A percentile compares a stretch with the other conserved stretches of the same genome.
Conservation (phyloP, 2,329 filamentous ascomycete species). For the Aspergillus persii region DNA sequence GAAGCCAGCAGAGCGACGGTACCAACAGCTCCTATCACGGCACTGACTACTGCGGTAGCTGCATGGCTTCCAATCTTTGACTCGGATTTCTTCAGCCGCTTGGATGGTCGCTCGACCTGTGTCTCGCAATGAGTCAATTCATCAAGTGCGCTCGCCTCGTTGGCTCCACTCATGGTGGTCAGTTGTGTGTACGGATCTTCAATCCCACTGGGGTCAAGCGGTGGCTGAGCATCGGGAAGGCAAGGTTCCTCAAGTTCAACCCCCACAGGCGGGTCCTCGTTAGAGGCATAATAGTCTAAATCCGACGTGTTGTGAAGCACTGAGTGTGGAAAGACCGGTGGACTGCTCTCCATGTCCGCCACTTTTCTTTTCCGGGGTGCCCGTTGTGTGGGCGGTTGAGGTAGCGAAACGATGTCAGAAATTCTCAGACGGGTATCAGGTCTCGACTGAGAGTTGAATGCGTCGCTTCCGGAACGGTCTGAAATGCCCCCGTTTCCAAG, state of each 20-base stretch:
- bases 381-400: not conserved
- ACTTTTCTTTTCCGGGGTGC: constrained; percentile 30
- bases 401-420: not conserved
- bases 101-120: constrained; percentile 22
- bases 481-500: not conserved
- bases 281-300: not conserved
- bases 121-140: constrained; percentile 14
- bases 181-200: constrained; percentile 6
- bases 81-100: constrained; percentile 27
- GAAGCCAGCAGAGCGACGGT: constrained; percentile 42
- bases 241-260: constrained; percentile 6
- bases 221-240: constrained; percentile 28
- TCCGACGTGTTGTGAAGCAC: not conserved
- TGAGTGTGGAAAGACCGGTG: not conserved
- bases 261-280: not conserved
- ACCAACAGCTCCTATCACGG: constrained; percentile 42
- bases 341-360: constrained; percentile 24
- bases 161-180: constrained; percentile 1
- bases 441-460: not conserved
- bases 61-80: constrained; percentile 35
- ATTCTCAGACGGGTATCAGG: not conserved
- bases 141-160: constrained; percentile 8
- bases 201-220: constrained; percentile 9
- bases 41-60: constrained; percentile 39
- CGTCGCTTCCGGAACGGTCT: not conserved